Evolutionary conservation across 257 asterid genomes (phyloP).

Genomic region (Oldenlandia corymbosa): DNA sequence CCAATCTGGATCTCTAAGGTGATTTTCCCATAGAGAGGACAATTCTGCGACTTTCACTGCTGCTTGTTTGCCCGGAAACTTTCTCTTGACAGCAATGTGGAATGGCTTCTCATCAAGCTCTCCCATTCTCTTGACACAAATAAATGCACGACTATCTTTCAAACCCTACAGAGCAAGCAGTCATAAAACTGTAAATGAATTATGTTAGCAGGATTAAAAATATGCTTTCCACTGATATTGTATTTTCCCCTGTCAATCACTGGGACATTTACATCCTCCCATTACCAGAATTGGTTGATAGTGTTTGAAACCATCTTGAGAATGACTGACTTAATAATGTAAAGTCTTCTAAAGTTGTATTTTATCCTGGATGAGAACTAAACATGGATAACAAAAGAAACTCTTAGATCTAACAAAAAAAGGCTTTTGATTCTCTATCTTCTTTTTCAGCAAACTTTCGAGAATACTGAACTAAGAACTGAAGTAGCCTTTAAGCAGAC

Average conservation of each 20-base stretch:
- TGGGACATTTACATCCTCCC: not conserved
- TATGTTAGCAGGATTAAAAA: too few species aligned
- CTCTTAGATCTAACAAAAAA: not conserved
- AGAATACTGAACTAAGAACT: not conserved
- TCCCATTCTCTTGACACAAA: constrained; percentile 74
- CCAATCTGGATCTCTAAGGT: constrained; percentile 74
- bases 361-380: not conserved
- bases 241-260: not conserved
- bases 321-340: not conserved
- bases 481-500: constrained; percentile 2
- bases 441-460: not conserved
- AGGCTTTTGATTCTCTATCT: not conserved
- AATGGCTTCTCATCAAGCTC: constrained; percentile 55
- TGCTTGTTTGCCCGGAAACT: constrained; percentile 28
- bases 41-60: constrained; percentile 29
- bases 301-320: not conserved
- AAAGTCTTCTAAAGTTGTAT: not conserved
- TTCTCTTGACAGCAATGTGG: constrained; percentile 30
- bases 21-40: constrained; percentile 57
- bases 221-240: not conserved
- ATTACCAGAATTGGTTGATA: not conserved
- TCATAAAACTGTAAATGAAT: too few species aligned
- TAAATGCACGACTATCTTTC: constrained; percentile 38
- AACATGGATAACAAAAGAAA: not conserved
- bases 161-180: constrained; percentile 42